These are phyloP conservation scores for Agastache rugosa DNA, from an alignment of 257 asterid genomes.

Conservation along the genomic window DNA sequence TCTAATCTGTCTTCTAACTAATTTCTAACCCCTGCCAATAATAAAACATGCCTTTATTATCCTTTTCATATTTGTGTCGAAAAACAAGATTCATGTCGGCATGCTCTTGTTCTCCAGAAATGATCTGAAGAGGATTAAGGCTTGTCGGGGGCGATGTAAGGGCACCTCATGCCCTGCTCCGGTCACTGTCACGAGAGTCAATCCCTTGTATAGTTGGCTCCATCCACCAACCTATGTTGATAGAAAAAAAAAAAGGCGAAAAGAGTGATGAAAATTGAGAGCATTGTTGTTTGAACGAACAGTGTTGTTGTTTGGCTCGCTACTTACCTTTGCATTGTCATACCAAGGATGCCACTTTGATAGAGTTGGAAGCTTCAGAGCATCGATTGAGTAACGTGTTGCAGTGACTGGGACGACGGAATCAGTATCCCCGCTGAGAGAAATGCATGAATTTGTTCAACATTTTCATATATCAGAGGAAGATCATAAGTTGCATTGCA, in stretches of 20 bases:
- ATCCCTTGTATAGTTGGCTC: constrained; percentile 93
- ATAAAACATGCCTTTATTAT: constrained; percentile 23
- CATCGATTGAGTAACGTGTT: constrained; percentile 95
- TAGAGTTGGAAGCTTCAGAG: constrained; percentile 81
- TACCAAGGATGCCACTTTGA: constrained; percentile 94
- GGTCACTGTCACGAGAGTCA: constrained; percentile 78
- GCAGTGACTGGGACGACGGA: constrained; percentile 94
- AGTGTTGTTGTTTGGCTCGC: not conserved
- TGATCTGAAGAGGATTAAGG: constrained; percentile 73
- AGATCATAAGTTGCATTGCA: not conserved
- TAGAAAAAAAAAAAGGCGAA: not conserved
- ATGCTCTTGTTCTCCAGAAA: constrained; percentile 78
- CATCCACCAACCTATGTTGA: constrained; percentile 90
- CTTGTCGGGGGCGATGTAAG: constrained; percentile 94
- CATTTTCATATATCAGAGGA: not conserved
- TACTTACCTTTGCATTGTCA: constrained; percentile 71
- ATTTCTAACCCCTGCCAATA: not conserved
- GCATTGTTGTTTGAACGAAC: not conserved
- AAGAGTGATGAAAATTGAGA: not conserved
- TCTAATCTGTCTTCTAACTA: constrained; percentile 17
- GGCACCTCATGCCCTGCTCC: constrained; percentile 99
- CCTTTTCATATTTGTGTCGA: not conserved
- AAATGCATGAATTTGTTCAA: not conserved
- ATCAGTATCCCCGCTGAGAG: constrained; percentile 91
- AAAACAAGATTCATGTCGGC: constrained; percentile 48